Conservation (phyloP, 345 rosid species). For the Eucalyptus viminalis region DNA sequence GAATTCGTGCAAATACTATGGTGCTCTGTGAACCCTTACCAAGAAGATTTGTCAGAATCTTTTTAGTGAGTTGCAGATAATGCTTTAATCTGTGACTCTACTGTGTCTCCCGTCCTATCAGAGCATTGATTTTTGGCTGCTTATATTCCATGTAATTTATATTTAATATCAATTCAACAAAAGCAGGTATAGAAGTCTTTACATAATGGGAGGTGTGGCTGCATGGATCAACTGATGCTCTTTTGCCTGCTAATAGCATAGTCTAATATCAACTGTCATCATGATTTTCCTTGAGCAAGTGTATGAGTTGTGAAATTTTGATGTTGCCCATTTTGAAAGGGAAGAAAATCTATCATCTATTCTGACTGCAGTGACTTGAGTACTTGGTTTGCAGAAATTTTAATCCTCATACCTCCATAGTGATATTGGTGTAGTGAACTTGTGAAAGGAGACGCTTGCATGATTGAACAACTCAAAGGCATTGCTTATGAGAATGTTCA, state of each 20-base stretch:
- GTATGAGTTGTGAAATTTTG: not conserved
- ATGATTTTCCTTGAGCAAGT: not conserved
- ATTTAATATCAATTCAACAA: not conserved
- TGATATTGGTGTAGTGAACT: not conserved
- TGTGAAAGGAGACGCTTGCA: not conserved
- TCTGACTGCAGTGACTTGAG: not conserved
- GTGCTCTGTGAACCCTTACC: not conserved
- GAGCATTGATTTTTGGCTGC: not conserved
- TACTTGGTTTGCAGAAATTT: not conserved
- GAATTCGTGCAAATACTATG: not conserved
- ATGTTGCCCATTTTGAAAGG: not conserved
- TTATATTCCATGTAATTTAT: not conserved
- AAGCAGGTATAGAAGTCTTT: not conserved
- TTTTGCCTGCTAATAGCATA: not conserved
- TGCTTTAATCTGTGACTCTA: not conserved
- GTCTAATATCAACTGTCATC: not conserved
- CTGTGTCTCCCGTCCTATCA: not conserved
- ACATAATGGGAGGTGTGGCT: not conserved
- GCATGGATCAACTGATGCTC: not conserved
- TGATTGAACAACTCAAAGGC: not conserved
- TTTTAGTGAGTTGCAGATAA: not conserved
- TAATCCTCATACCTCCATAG: not conserved
- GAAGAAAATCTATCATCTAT: not conserved
- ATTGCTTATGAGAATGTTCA: not conserved
- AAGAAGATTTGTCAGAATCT: not conserved